Evolutionary conservation across 148 eudicot species (phyloP).

Genomic region (Rhododendron simsii): DNA sequence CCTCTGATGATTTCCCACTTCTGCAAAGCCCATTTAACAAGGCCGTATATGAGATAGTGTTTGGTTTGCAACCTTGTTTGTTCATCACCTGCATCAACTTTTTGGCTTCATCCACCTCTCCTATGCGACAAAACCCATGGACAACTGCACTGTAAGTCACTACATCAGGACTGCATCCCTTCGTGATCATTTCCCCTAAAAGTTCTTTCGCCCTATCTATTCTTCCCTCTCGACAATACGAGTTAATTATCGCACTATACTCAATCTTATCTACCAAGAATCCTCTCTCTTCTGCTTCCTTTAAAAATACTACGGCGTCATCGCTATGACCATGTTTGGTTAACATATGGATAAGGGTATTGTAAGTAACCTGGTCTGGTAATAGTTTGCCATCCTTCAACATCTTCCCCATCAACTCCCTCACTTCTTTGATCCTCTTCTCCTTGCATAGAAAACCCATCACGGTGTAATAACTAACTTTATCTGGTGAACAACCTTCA

Average conservation of each 20-base stretch:
- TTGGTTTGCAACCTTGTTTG: slow-evolving; percentile 33
- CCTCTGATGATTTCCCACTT: slow-evolving; percentile 30
- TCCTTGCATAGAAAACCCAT: slow-evolving; percentile 36
- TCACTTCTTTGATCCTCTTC: slow-evolving; percentile 33
- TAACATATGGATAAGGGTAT: slow-evolving; percentile 29
- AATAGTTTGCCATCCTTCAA: slow-evolving; percentile 18
- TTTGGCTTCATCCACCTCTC: slow-evolving; percentile 35
- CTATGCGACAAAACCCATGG: slow-evolving; percentile 25
- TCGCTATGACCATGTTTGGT: slow-evolving; percentile 38
- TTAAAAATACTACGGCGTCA: slow-evolving; percentile 27
- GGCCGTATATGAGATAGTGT: slow-evolving; percentile 31
- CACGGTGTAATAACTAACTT: slow-evolving; percentile 41
- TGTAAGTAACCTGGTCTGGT: slow-evolving; percentile 36
- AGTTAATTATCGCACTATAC: slow-evolving; percentile 30
- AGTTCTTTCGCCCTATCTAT: slow-evolving; percentile 30
- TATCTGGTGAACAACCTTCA: slow-evolving; percentile 38
- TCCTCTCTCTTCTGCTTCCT: slow-evolving; percentile 36
- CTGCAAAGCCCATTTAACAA: slow-evolving; percentile 34
- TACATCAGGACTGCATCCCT: slow-evolving; percentile 33
- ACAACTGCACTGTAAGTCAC: slow-evolving; percentile 31
- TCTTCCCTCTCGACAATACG: slow-evolving; percentile 29
- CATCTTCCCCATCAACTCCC: slow-evolving; percentile 32
- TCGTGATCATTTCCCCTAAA: slow-evolving; percentile 27
- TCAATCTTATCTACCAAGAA: slow-evolving; percentile 31
- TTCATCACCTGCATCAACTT: slow-evolving; percentile 30